Conservation (phyloP, 148 eudicot genomes). For the Suaeda aralocaspica region DNA sequence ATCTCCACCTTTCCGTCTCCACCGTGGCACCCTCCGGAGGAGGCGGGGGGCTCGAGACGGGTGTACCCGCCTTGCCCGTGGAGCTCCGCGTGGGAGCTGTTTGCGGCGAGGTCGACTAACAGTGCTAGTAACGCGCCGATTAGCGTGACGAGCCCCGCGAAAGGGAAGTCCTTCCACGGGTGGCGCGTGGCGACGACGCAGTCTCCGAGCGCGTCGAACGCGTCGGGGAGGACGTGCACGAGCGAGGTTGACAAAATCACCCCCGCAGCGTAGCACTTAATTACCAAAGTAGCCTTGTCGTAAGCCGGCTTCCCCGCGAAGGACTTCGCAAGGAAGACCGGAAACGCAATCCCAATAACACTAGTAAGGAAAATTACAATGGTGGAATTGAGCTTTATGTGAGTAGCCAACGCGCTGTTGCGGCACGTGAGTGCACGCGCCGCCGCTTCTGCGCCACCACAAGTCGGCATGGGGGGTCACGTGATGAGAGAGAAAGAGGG, state of each 20-base stretch:
- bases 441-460: constrained; percentile 38
- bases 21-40: background rate
- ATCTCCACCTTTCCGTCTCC: constrained; percentile 8
- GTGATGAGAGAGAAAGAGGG: constrained; percentile 17
- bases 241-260: constrained; percentile 78
- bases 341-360: constrained; percentile 54
- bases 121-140: constrained; percentile 57
- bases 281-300: constrained; percentile 60
- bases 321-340: constrained; percentile 51
- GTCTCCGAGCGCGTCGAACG: constrained; percentile 59
- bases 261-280: constrained; percentile 87
- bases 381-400: constrained; percentile 49
- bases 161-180: constrained; percentile 84
- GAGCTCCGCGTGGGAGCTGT: constrained; percentile 45
- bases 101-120: constrained; percentile 62
- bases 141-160: constrained; percentile 59
- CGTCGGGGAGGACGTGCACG: constrained; percentile 85
- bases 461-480: constrained; percentile 37
- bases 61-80: constrained; percentile 24
- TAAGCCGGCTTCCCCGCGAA: constrained; percentile 67
- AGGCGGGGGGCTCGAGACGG: constrained; percentile 22
- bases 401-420: constrained; percentile 51
- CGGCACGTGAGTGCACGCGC: constrained; percentile 52
- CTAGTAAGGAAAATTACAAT: constrained; percentile 55
- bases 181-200: constrained; percentile 66